These are phyloP conservation scores for Eucalyptus cladocalyx DNA, from an alignment of 345 rosid genomes.

Conservation along the genomic window DNA sequence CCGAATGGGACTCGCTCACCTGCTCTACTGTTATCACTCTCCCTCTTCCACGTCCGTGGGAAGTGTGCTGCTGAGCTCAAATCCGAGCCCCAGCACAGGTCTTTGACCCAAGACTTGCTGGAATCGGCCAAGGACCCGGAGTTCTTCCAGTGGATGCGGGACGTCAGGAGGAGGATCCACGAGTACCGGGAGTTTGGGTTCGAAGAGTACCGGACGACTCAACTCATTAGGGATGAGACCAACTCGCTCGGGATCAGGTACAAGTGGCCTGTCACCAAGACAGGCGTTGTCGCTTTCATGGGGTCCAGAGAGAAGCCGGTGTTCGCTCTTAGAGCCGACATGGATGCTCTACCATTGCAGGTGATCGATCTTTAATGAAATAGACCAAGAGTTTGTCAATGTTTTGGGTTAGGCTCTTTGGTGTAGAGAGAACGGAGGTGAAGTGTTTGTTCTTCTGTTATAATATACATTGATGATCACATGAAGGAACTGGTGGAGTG, in stretches of 20 bases:
- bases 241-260: conserved; percentile 43
- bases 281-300: conserved; percentile 48
- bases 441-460: neutral
- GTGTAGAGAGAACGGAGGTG: neutral
- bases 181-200: conserved; percentile 62
- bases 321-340: conserved; percentile 52
- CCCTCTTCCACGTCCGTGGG: neutral
- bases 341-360: conserved; percentile 74
- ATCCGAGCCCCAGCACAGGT: neutral
- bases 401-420: neutral
- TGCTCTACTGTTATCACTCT: neutral
- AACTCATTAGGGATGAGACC: conserved; percentile 40
- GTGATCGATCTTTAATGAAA: conserved; percentile 1
- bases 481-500: conserved; percentile 58
- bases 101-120: conserved; percentile 19
- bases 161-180: conserved; percentile 42
- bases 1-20: neutral
- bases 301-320: conserved; percentile 40
- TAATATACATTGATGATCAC: neutral
- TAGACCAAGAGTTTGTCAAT: too few species aligned
- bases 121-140: conserved; percentile 35
- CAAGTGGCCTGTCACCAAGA: conserved; percentile 56
- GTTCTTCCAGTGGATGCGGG: conserved; percentile 54
- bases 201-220: conserved; percentile 47
- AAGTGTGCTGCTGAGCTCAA: neutral